Percentiles rank a stretch among this genome's conserved stretches.
Conservation (phyloP, 2,329 filamentous ascomycete genomes). For the Lasiodiplodia sp. region DNA sequence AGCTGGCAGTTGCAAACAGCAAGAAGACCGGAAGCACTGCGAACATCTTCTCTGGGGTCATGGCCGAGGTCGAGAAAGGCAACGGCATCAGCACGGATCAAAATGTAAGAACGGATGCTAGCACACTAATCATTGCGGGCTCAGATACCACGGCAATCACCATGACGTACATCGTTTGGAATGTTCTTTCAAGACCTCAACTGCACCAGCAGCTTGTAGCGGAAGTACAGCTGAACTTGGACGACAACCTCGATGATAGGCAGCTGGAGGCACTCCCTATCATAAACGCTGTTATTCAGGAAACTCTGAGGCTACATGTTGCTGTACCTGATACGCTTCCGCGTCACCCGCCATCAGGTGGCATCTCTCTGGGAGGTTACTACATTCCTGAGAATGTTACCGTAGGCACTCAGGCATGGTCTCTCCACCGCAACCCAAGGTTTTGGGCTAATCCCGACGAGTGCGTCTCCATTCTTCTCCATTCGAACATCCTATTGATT, state of each 20-base stretch:
- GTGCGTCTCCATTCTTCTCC: neutral
- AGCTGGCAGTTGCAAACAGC: slow-evolving; percentile 42
- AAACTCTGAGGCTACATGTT: slow-evolving; percentile 48
- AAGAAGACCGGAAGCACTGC: slow-evolving; percentile 39
- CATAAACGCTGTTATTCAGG: slow-evolving; percentile 48
- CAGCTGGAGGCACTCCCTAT: slow-evolving; percentile 42
- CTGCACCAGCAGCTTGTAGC: slow-evolving; percentile 9
- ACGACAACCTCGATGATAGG: slow-evolving; percentile 36
- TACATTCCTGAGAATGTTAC: slow-evolving; percentile 45
- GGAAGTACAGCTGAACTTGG: slow-evolving; percentile 35
- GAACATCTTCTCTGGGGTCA: slow-evolving; percentile 44
- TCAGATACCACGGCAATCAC: slow-evolving; percentile 45
- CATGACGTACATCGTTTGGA: slow-evolving; percentile 46
- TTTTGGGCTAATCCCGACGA: neutral
- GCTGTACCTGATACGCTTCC: slow-evolving; percentile 46
- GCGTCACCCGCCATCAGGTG: slow-evolving; percentile 45
- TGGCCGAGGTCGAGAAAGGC: slow-evolving; percentile 43
- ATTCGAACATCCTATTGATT: neutral
- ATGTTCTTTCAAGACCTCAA: slow-evolving; percentile 36
- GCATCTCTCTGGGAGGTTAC: slow-evolving; percentile 42
- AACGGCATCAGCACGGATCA: slow-evolving; percentile 40
- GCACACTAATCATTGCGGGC: slow-evolving; percentile 43
- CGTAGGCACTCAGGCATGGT: slow-evolving; percentile 50
- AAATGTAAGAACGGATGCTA: slow-evolving; percentile 39
- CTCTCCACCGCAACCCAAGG: slow-evolving; percentile 44